Evolutionary conservation across 2,329 filamentous ascomycete genomes (phyloP).

Genomic region (Metarhizium guizhouense): DNA sequence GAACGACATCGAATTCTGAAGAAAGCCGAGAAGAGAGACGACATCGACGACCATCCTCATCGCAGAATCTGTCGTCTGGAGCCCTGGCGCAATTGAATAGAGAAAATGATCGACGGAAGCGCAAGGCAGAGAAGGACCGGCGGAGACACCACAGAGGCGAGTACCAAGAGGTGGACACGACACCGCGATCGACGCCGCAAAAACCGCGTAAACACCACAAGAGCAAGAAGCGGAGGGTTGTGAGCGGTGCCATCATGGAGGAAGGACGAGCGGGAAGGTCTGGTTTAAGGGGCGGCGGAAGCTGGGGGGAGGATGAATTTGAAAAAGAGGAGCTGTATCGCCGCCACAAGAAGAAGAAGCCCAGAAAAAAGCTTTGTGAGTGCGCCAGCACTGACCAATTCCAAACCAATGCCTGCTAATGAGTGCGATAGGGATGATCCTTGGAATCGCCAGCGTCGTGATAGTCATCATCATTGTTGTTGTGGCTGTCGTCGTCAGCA

Average conservation of each 20-base stretch:
- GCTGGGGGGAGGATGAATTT: constrained; percentile 32
- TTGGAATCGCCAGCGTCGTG: constrained; percentile 42
- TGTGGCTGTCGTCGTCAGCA: constrained; percentile 56
- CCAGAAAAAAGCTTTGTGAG: constrained; percentile 54
- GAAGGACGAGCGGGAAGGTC: constrained; percentile 43
- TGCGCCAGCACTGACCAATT: constrained; percentile 6
- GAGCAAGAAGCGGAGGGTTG: constrained; percentile 50
- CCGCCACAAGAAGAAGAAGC: constrained; percentile 33
- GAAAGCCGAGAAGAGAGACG: constrained; percentile 19
- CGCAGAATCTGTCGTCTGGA: constrained; percentile 33
- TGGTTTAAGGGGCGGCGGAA: constrained; percentile 34
- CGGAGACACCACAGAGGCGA: constrained; percentile 9
- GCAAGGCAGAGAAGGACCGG: constrained; percentile 29
- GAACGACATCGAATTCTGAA: constrained; percentile 20
- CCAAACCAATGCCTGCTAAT: constrained; percentile 11
- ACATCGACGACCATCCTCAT: constrained; percentile 8
- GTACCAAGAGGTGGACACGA: constrained; percentile 1
- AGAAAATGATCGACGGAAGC: constrained; percentile 43
- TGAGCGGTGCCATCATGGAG: constrained; percentile 61
- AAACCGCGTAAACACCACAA: constrained; percentile 25
- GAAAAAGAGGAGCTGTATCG: constrained; percentile 41
- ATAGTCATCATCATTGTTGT: constrained; percentile 59
- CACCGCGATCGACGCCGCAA: constrained; percentile 3
- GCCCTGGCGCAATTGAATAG: constrained; percentile 59
- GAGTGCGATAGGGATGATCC: constrained; percentile 36